Evolutionary conservation across 2,329 filamentous ascomycete species (phyloP).

Genomic region (Cladophialophora bantiana): DNA sequence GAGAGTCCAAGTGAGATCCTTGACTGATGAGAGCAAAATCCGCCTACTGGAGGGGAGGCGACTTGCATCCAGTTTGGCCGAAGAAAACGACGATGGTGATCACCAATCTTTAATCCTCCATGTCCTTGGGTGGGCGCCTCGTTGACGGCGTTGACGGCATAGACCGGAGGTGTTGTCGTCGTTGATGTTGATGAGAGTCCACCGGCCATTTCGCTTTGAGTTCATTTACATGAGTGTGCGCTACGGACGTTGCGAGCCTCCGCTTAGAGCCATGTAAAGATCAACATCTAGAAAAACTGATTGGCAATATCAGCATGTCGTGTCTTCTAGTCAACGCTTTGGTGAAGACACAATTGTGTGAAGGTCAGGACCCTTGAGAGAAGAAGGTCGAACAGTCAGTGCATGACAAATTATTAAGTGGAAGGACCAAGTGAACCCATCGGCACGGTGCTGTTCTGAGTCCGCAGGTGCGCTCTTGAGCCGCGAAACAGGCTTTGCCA

Average conservation of each 20-base stretch:
- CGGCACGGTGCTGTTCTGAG: slow-evolving; percentile 36
- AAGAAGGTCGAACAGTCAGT: not conserved
- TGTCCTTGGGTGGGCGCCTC: not conserved
- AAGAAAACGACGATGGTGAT: not conserved
- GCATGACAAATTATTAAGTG: slow-evolving; percentile 20
- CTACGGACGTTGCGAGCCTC: not conserved
- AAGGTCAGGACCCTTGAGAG: not conserved
- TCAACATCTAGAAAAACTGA: not conserved
- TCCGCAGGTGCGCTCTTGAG: slow-evolving; percentile 83
- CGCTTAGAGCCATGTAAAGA: not conserved
- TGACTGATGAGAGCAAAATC: too few species aligned
- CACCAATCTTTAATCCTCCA: not conserved
- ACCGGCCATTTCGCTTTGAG: not conserved
- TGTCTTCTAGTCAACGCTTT: not conserved
- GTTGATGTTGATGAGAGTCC: not conserved
- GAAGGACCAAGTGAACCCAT: slow-evolving; percentile 40
- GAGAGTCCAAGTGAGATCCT: too few species aligned
- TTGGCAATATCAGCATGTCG: not conserved
- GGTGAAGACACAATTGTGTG: not conserved
- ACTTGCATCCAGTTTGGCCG: not conserved
- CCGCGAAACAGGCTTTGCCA: slow-evolving; percentile 98
- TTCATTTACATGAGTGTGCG: not conserved
- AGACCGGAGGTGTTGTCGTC: not conserved
- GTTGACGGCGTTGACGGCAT: not conserved
- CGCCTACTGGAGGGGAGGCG: not conserved